Evolutionary conservation across 2,329 filamentous ascomycete species (phyloP), one percentile per base, ranked within the genome.

Genomic region (Botrytis pseudocinerea): DNA sequence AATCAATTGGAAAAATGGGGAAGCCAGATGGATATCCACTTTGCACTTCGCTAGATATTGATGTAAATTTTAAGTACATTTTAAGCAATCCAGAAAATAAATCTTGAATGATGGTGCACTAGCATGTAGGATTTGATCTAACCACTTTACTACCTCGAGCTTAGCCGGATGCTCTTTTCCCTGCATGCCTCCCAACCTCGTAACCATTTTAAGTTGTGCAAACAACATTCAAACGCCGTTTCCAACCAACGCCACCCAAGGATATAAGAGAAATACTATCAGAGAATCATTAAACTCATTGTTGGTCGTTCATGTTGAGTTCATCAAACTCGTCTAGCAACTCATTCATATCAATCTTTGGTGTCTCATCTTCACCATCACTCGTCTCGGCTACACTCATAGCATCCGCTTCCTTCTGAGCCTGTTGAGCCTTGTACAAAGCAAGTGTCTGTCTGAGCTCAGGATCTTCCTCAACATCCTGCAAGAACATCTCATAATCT

Each of bases 401-500:
- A 79, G 88, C 89, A 74, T 92, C 90, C 1, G 85, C 83, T 73
- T 89, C 87, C 79, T 84, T 82, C 75, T 82, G 80, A 75, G 81
- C 79, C 69, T 83, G 82, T 73, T 83, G 82, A 46, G 71, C 87
- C 85, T 95, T 97, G 85, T 97, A 99, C 79, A 99, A 82, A 63
- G 93, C 93, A 81, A 99, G 85, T 1, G 94, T 94, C 61, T 91
- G 88, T 72, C 96, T 88, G 77, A 98, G 86, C 80, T 99, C 96
- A 70, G 92, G 88, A 82, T 99, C 96, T 81, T 98, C 95, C 83
- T 99, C 97, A 18, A 99, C 93, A 82, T 99, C 96, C 63, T 92
- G 91, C 86, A 99, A 85, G 89, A 99, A 99, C 89, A 95, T 90
- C 85, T 99, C 96, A 84, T 97, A 99, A 83, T 99, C 96, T 77